Base-by-base conservation (phyloP, 257 asterid genomes). In the Petunia secreta region DNA sequence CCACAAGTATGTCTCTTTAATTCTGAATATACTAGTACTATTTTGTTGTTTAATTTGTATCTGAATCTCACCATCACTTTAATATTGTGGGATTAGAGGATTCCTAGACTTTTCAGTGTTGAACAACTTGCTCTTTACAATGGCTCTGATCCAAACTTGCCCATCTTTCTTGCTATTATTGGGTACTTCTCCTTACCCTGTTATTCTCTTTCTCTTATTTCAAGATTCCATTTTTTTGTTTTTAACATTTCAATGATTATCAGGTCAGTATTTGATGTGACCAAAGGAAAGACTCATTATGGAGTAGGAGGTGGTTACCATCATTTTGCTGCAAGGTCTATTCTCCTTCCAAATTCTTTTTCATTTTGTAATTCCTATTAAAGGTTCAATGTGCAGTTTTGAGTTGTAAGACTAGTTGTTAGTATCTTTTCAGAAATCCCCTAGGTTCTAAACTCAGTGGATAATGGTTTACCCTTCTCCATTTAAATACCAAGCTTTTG, bases 181-280 rank as follows among this genome's bases (percentile, higher is more conserved):
- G 98, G 99, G 97, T 94, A 87, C 44, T 37, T 63, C 39, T 39
- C 15, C 25, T 25, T 25, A 53, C 75, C 77, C 62, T 38, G 52
- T 15, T 57, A 52, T 52, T 8, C 37, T 65, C 50, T 40, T 50
- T 43, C n/a, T 36, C 36, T 13, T 2, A 44, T 16, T 83, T 74
- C 39, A 39, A 63, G 68, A 5, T 38, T 52, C 37, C 37, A 58
- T 5, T 41, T 65, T 75, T 36, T 67, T 16, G 54, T 75, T 36
- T 67, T 16, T 53, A 53, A 9, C 63, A 63, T 65, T 52, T 55
- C 39, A 40, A 8, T 65, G 15, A 50, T 53, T 16, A 65, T 75
- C 89, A 94, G 98, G 84, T 95, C 98, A 50, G 99, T 95, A 75
- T 95, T 93, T 86, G 99, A 95, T 89, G 99, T 95, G 53, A 95